Evolutionary conservation across 2,329 filamentous ascomycete genomes (phyloP).

Genomic region (Ascochyta koolunga): DNA sequence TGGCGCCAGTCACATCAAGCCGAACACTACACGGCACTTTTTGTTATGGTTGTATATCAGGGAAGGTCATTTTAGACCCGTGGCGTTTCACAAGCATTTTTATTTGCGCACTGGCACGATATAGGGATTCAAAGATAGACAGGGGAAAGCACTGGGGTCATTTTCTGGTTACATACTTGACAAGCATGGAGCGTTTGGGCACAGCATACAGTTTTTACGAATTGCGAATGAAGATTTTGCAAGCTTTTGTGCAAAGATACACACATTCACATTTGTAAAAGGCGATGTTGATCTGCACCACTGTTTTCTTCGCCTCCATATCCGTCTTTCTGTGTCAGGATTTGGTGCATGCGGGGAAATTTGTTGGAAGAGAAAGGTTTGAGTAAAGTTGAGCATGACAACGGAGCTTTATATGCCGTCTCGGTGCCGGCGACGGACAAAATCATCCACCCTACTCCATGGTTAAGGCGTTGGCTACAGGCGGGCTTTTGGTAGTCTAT

Average conservation of each 20-base stretch:
- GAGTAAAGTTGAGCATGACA: neutral
- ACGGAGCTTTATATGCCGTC: neutral
- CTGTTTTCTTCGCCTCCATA: too few relatives aligned
- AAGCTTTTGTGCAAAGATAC: too few relatives aligned
- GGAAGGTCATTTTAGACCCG: neutral
- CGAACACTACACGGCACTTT: neutral
- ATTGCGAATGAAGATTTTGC: neutral
- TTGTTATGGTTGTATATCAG: slow-evolving; percentile 2
- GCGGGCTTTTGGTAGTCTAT: slow-evolving; percentile 40
- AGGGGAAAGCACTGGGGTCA: neutral
- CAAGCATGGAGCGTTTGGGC: neutral
- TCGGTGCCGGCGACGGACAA: neutral
- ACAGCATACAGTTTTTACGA: neutral
- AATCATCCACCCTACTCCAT: neutral
- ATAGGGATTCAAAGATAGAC: slow-evolving; percentile 11
- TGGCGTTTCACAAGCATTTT: slow-evolving; percentile 2
- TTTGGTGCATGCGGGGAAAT: too few relatives aligned
- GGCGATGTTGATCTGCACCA: too few relatives aligned
- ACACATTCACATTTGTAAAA: too few relatives aligned
- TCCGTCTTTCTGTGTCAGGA: too few relatives aligned
- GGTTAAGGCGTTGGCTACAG: neutral
- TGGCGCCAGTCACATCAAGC: neutral
- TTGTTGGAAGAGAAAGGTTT: too few relatives aligned
- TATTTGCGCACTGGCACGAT: neutral
- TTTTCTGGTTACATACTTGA: neutral